Conservation (phyloP, 2,329 filamentous ascomycete genomes). For the Talaromyces sp. region DNA sequence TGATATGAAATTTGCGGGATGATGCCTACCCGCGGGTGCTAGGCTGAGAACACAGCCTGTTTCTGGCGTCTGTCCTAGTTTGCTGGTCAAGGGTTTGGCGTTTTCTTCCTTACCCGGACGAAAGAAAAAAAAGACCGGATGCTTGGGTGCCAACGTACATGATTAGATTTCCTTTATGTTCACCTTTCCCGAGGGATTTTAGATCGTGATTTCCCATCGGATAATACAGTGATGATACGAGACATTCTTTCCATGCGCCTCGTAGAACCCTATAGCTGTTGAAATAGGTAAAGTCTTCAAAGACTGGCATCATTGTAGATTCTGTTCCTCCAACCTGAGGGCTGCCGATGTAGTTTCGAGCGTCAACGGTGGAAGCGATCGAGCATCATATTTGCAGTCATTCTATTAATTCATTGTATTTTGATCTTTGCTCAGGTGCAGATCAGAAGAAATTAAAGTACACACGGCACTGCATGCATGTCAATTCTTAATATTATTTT, state of each 20-base stretch:
- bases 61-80: slow-evolving; percentile 27
- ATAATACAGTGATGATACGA: slow-evolving; percentile 32
- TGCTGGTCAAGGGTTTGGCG: slow-evolving; percentile 34
- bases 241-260: background rate
- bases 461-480: too few relatives aligned
- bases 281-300: background rate
- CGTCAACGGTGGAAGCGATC: too few relatives aligned
- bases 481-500: too few relatives aligned
- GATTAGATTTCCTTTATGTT: slow-evolving; percentile 35
- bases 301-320: too few relatives aligned
- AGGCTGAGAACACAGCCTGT: slow-evolving; percentile 3
- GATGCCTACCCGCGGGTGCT: slow-evolving; percentile 1
- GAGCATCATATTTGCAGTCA: too few relatives aligned
- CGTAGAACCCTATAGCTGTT: background rate
- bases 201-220: slow-evolving; percentile 30
- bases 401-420: too few relatives aligned
- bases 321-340: background rate
- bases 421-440: too few relatives aligned
- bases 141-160: slow-evolving; percentile 31
- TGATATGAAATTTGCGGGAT: slow-evolving; percentile 37
- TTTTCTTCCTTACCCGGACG: slow-evolving; percentile 28
- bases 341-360: too few relatives aligned
- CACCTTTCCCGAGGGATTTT: slow-evolving; percentile 24
- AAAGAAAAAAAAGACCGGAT: slow-evolving; percentile 27
- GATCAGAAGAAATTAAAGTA: too few relatives aligned